Evolutionary conservation across 1,284 basidiomycete genomes (phyloP).

Genomic region (Ceraceosorus guamensis): DNA sequence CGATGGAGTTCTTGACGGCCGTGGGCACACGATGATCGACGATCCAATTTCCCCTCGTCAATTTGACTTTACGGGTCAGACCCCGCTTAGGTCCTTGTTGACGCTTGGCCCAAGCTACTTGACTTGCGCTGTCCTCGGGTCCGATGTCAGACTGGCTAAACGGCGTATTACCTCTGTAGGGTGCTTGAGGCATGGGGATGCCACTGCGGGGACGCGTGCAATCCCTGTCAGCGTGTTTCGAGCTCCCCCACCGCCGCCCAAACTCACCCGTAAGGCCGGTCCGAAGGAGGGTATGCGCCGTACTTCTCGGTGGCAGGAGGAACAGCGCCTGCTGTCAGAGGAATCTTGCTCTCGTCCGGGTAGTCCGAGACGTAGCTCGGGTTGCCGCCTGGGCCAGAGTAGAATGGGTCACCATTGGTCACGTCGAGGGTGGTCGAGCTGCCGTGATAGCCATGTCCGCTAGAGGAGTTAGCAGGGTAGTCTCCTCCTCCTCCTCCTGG

Average conservation of each 20-base stretch:
- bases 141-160: conserved; percentile 20
- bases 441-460: background rate
- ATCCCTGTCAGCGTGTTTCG: no score
- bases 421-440: conserved; percentile 1
- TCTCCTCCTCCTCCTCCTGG: no score
- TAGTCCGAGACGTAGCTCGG: conserved; percentile 12
- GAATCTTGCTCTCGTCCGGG: conserved; percentile 26
- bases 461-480: background rate
- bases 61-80: conserved; percentile 69
- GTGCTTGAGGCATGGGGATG: conserved; percentile 15
- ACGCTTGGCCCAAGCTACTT: conserved; percentile 44
- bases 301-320: conserved; percentile 29
- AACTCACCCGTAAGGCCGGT: no score
- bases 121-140: conserved; percentile 12
- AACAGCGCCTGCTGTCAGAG: conserved; percentile 25
- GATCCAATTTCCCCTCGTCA: conserved; percentile 59
- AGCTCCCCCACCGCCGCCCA: no score
- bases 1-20: conserved; percentile 74
- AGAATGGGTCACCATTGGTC: conserved; percentile 4
- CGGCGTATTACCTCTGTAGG: conserved; percentile 14
- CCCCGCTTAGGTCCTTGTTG: conserved; percentile 49
- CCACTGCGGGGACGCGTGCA: no score
- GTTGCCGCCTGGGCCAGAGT: background rate
- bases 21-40: conserved; percentile 65
- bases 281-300: no score